Percentiles rank a stretch among this genome's conserved stretches.
phyloP scores from a whole-genome alignment of 805 yeast species.

The Maudiozyma pseudohumilis region DNA sequence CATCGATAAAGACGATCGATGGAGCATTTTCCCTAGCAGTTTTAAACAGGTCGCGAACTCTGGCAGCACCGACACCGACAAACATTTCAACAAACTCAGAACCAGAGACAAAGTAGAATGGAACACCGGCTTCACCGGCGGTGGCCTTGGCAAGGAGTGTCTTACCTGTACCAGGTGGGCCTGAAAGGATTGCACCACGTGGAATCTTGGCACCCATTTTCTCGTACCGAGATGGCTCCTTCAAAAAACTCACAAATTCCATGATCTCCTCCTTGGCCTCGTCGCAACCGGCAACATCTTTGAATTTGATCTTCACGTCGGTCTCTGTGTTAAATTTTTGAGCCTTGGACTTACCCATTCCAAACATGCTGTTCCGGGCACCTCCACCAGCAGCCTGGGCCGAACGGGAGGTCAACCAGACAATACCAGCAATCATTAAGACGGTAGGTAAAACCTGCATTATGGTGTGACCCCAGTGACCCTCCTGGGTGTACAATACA shows the following conservation, averaged over 20 bases:
- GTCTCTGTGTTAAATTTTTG: conserved; percentile 85
- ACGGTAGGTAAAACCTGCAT: conserved; percentile 82
- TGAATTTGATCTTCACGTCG: conserved; percentile 77
- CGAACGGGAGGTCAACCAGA: conserved; percentile 67
- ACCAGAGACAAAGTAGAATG: conserved; percentile 91
- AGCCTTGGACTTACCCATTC: conserved; percentile 88
- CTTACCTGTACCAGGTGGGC: conserved; percentile 99
- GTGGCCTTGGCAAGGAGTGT: conserved; percentile 95
- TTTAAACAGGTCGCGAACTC: conserved; percentile 90
- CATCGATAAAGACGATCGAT: conserved; percentile 92
- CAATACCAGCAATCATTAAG: conserved; percentile 77
- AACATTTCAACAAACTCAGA: conserved; percentile 98
- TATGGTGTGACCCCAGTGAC: conserved; percentile 51
- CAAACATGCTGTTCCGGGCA: conserved; percentile 67
- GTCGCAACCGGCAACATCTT: conserved; percentile 94
- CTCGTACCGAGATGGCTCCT: conserved; percentile 84
- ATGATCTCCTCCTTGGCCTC: conserved; percentile 96
- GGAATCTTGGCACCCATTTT: conserved; percentile 95
- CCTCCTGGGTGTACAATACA: conserved; percentile 66
- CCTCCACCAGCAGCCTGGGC: conserved; percentile 37
- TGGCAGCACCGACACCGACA: conserved; percentile 97
- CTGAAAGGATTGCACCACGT: conserved; percentile 92
- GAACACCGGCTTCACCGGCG: conserved; percentile 98
- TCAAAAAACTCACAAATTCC: conserved; percentile 93
- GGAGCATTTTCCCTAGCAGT: conserved; percentile 94